Evolutionary conservation across 805 yeast genomes (phyloP).

Genomic region (Candida ficus): DNA sequence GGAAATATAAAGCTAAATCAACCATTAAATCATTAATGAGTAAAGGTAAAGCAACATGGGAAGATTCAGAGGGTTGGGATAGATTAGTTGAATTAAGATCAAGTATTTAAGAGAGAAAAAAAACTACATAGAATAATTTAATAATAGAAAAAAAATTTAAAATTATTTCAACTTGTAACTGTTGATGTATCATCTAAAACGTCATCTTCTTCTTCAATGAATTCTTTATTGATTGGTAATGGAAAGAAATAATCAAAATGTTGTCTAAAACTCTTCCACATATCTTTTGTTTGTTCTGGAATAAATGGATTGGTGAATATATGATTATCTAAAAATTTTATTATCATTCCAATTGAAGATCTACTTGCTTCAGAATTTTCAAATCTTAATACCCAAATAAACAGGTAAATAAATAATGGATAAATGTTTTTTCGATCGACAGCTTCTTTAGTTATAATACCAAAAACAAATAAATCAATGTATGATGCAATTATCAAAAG

Average conservation of each 20-base stretch:
- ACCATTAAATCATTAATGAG: conserved; percentile 71
- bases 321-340: conserved; percentile 8
- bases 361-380: conserved; percentile 29
- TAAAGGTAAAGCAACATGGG: conserved; percentile 77
- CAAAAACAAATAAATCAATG: conserved; percentile 32
- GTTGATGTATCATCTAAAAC: conserved; percentile 1
- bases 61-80: conserved; percentile 73
- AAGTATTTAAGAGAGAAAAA: conserved; percentile 4
- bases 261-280: conserved; percentile 6
- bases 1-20: conserved; percentile 80
- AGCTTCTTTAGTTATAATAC: conserved; percentile 27
- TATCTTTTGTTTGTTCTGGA: neutral
- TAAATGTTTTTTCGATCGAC: conserved; percentile 22
- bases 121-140: neutral
- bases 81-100: conserved; percentile 40
- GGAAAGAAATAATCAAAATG: neutral
- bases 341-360: conserved; percentile 15
- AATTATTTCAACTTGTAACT: neutral
- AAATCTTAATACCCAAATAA: conserved; percentile 34
- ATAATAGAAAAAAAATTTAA: too few relatives aligned
- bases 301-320: neutral
- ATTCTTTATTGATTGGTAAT: neutral
- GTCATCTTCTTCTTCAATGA: neutral
- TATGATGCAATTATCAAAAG: conserved; percentile 33
- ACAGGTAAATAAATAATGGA: conserved; percentile 29